A percentile compares a stretch with the other conserved stretches of the same genome.
phyloP scores from a whole-genome alignment of 768 basidiomycete genomes.

The Cubamyces lactineus region DNA sequence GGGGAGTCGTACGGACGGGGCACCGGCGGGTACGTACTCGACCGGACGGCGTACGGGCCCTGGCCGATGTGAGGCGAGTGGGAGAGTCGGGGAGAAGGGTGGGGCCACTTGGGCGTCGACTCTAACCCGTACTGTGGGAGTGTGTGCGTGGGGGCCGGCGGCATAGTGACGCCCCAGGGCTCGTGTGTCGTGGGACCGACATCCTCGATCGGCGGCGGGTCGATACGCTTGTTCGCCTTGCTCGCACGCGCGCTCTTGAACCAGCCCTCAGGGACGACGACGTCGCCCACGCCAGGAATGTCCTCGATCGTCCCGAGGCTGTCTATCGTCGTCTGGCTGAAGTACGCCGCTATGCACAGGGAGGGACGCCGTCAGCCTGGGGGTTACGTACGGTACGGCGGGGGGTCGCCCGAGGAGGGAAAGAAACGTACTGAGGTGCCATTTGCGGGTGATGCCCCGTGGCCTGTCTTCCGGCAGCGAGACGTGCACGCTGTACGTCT shows the following conservation, averaged over 20 bases:
- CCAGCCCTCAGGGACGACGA: conserved; percentile 73
- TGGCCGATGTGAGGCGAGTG: conserved; percentile 9
- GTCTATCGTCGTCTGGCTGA: conserved; percentile 76
- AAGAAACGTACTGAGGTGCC: conserved; percentile 51
- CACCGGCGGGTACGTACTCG: conserved; percentile 17
- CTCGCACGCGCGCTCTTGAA: conserved; percentile 78
- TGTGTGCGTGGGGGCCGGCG: conserved; percentile 11
- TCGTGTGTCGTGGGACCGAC: conserved; percentile 27
- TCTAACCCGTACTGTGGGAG: conserved; percentile 13
- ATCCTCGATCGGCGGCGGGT: conserved; percentile 30
- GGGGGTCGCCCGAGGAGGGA: not conserved
- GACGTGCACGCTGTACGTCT: conserved; percentile 56
- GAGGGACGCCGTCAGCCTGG: not conserved
- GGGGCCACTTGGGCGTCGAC: conserved; percentile 14
- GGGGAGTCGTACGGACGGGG: conserved; percentile 21
- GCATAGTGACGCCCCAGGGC: conserved; percentile 28
- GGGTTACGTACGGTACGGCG: not conserved
- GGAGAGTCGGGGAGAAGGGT: conserved; percentile 5
- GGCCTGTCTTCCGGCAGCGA: conserved; percentile 48
- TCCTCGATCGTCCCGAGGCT: conserved; percentile 72
- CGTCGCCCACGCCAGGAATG: conserved; percentile 66
- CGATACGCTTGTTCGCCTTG: conserved; percentile 44
- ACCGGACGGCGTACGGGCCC: conserved; percentile 12
- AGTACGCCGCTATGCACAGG: conserved; percentile 69
- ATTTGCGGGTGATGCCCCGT: conserved; percentile 49